Conservation (phyloP, 768 basidiomycete species). For the Kwoniella pini region DNA sequence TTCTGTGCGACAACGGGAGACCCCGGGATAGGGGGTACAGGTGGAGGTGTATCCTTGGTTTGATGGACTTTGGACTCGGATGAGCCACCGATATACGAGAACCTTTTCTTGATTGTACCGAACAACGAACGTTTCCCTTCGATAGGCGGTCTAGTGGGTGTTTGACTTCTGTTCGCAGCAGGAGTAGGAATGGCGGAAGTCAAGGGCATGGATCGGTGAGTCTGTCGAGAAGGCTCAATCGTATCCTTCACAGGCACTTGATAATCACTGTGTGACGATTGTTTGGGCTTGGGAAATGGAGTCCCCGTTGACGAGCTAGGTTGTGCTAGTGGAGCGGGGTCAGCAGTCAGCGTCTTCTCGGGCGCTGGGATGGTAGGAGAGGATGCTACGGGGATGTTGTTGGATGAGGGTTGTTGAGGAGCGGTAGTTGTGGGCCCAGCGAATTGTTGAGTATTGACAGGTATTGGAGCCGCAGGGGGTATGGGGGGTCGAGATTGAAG, state of each 20-base stretch:
- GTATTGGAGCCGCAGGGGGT: too few relatives aligned
- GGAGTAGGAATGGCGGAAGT: slow-evolving; percentile 1
- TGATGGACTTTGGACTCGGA: not conserved
- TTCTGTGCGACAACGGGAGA: not conserved
- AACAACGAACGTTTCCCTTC: slow-evolving; percentile 24
- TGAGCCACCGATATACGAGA: slow-evolving; percentile 14
- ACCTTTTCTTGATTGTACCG: slow-evolving; percentile 27
- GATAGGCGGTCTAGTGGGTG: slow-evolving; percentile 7
- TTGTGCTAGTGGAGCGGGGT: not conserved
- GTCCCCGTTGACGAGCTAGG: not conserved
- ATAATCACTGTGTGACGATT: slow-evolving; percentile 10
- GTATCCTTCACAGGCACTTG: slow-evolving; percentile 1
- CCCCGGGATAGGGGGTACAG: not conserved
- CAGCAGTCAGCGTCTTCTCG: too few relatives aligned
- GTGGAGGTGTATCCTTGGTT: slow-evolving; percentile 4
- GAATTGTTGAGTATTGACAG: too few relatives aligned
- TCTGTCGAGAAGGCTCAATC: not conserved
- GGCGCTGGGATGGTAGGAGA: too few relatives aligned
- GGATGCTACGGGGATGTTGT: not conserved
- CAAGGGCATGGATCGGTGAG: slow-evolving; percentile 18
- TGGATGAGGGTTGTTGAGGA: not conserved
- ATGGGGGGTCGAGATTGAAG: not conserved
- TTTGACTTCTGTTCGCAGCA: slow-evolving; percentile 1
- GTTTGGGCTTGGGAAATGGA: slow-evolving; percentile 9
- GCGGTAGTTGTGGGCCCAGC: not conserved